phyloP scores from a whole-genome alignment of 2,329 filamentous ascomycete species.

The Penicillium janthinellum region DNA sequence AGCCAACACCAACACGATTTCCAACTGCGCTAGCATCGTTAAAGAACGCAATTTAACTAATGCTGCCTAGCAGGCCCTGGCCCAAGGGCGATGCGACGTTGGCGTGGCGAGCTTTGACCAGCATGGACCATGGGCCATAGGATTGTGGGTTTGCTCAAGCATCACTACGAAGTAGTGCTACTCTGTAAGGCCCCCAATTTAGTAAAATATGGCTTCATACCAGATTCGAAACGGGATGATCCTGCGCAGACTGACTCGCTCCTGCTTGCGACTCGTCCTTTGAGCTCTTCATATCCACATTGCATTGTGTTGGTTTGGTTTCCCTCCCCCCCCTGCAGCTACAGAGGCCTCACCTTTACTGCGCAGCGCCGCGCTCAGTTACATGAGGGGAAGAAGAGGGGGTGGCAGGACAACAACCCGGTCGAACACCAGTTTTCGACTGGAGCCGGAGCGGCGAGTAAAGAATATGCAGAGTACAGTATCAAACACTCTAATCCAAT shows the following conservation, averaged over 20 bases:
- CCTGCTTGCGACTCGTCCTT: background rate
- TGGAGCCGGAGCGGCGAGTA: background rate
- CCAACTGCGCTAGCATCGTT: background rate
- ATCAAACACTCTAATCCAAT: too few species aligned
- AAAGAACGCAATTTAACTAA: conserved; percentile 4
- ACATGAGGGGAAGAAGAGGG: background rate
- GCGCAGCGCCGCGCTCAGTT: background rate
- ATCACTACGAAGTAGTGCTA: background rate
- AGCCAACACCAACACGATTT: conserved; percentile 4
- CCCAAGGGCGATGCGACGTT: conserved; percentile 1
- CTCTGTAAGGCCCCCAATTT: background rate
- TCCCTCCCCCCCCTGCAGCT: background rate
- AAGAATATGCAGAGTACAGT: background rate
- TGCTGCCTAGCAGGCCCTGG: background rate
- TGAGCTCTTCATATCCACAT: background rate
- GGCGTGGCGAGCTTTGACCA: background rate
- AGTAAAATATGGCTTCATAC: background rate
- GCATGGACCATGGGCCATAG: background rate
- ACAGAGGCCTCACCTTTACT: background rate
- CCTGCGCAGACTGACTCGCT: background rate
- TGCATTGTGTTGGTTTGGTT: background rate
- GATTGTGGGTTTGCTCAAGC: background rate
- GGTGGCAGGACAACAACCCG: background rate
- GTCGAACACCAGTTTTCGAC: background rate
- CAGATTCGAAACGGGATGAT: background rate